Base-by-base conservation (phyloP, 305 asterid genomes). In the Fraxinus platypoda region DNA sequence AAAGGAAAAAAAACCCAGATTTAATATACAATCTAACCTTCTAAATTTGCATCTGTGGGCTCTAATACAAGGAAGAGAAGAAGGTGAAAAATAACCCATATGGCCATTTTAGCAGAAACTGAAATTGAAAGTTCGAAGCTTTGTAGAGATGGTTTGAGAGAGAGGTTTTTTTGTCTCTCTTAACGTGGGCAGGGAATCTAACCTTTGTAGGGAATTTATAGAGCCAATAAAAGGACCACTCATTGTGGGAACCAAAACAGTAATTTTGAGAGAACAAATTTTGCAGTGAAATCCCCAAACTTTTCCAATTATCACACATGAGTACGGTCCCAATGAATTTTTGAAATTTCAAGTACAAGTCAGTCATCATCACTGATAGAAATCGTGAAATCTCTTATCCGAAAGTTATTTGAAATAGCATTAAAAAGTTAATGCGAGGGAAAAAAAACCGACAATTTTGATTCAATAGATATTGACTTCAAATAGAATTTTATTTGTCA, bases 211-310 rank as follows among this genome's bases (percentile, higher is more conserved):
- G 82, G 83, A 88, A 86, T 88, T 81, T 88, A 86, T 86, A 88
- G 91, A 88, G 86, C 87, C 91, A 76, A 83, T 84, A 78, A 86
- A 86, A 76, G 75, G 86, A 81, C 62, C 59, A 28, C 76, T 77
- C 87, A 76, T 71, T 75, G 52, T 78, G 74, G 57, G 79, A 41
- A 80, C 81, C 81, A 30, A 13, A 46, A 46, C 19, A 38, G 43
- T 37, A 37, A 7, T 7, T 37, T 37, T 37, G 49, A 11, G 52
- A 0, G 52, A 41, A 43, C 17, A 43, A 43, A 12, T 11, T 43
- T 49, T 49, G 59, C 59, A 49, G 21, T 49, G 19, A 49, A 13
- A 13, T 17, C 59, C 19, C 59, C 59, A 4, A 46, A 17, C 59
- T 49, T 49, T 49, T 1, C 59, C 59, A 49, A 49, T 49, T 15